A percentile compares a stretch with the other conserved stretches of the same genome.
phyloP scores from a whole-genome alignment of 2,329 filamentous ascomycete species.

The Gaeumannomyces tritici region DNA sequence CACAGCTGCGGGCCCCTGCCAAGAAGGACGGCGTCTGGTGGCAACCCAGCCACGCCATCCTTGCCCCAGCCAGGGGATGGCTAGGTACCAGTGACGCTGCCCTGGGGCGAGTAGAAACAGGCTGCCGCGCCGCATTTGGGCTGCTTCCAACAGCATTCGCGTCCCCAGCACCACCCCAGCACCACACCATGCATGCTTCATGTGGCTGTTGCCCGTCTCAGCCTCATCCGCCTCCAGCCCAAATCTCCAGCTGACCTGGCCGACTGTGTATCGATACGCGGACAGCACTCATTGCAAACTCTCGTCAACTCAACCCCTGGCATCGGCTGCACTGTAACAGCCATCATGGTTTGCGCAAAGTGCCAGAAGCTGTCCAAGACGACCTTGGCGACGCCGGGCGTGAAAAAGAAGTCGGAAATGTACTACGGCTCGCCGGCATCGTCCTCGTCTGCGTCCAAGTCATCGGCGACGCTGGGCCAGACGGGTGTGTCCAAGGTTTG shows the following conservation, averaged over 20 bases:
- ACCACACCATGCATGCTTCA: not conserved
- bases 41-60: not conserved
- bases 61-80: not conserved
- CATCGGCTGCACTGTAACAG: not conserved
- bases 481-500: slow-evolving; percentile 49
- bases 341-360: slow-evolving; percentile 46
- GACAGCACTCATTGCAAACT: not conserved
- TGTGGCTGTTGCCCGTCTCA: not conserved
- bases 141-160: too few relatives aligned
- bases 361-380: slow-evolving; percentile 54
- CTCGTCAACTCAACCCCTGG: not conserved
- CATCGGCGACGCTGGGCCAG: slow-evolving; percentile 44
- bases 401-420: slow-evolving; percentile 59
- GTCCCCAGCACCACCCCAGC: too few relatives aligned
- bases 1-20: not conserved
- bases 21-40: too few relatives aligned
- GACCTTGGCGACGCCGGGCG: slow-evolving; percentile 51
- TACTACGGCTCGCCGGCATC: slow-evolving; percentile 50
- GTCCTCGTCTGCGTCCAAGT: slow-evolving; percentile 28
- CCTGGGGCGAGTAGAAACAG: not conserved
- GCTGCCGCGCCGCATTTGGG: not conserved
- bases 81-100: not conserved
- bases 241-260: not conserved
- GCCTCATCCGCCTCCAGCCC: not conserved
- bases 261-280: too few relatives aligned